Base-by-base conservation (phyloP, 2,329 filamentous ascomycete genomes). In the Fusarium chaquense region DNA sequence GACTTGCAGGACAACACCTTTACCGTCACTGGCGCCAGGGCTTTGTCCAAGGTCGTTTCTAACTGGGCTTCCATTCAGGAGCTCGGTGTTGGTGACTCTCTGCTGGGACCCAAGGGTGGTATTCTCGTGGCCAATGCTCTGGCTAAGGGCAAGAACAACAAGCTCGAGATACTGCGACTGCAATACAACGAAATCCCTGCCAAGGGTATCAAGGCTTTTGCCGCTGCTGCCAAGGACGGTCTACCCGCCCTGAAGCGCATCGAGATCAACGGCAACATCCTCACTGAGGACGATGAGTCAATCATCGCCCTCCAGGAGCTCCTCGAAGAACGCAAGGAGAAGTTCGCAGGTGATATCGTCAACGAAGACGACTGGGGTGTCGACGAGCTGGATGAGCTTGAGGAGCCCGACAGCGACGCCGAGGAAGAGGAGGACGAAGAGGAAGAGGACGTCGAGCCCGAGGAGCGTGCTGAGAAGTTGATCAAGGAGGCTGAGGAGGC, bases 1-100 rank as follows among this genome's bases (percentile, higher is more conserved):
- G 96, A 99, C 82, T 84, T 99, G 66, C 95, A 99, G 80, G 96
- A 99, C 82, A 99, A 99, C 82, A 98, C 96, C 1, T 98, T 98
- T 79, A 98, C 95, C 12, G 80, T 91, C 40, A 85, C 87, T 67
- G 96, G 94, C 26, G 93, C 93, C 32, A 90, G 85, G 74, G 93
- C 93, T 13, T 85, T 99, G 55, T 90, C 93, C 40, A 87, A 86
- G 71, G 93, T 93, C 8, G 86, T 95, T 24, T 85, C 87, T 2
- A 86, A 86, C 61, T 99, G 95, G 95, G 80, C 86, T 0, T 83
- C 88, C 40, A 84, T 99, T 49, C 86, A 88, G 70, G 96, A 98
- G 80, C 86, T 99, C 16, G 94, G 93, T 40, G 88, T 98, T 15
- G 93, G 94, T 44, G 96, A 99, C 80, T 97, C 93, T 58, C 85